phyloP scores from a whole-genome alignment of 768 basidiomycete species.

The Amanita pallidorosea region DNA sequence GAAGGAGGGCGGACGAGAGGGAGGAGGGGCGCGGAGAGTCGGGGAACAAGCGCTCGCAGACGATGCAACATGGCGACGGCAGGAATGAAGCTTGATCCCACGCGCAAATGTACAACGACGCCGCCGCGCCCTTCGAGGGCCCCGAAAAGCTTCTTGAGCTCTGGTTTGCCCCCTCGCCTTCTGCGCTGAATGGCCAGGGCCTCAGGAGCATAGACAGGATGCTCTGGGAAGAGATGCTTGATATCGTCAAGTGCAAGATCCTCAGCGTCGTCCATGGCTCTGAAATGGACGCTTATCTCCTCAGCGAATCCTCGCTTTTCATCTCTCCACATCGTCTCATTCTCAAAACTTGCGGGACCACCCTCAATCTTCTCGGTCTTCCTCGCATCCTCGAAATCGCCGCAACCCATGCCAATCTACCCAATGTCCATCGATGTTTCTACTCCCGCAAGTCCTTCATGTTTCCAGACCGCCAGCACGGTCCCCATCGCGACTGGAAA shows the following conservation, averaged over 20 bases:
- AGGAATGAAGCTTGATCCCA: background rate
- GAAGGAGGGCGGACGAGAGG: conserved; percentile 14
- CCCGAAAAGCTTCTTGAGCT: conserved; percentile 94
- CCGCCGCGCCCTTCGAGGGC: conserved; percentile 70
- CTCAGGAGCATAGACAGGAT: conserved; percentile 64
- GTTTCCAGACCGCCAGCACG: conserved; percentile 93
- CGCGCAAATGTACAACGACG: conserved; percentile 14
- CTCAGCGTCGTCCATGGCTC: conserved; percentile 80
- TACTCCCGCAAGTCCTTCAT: conserved; percentile 99
- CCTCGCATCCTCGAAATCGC: conserved; percentile 95
- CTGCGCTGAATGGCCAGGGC: conserved; percentile 52
- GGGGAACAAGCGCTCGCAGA: background rate
- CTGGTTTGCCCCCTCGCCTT: conserved; percentile 85
- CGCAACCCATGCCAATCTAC: conserved; percentile 49
- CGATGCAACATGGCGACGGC: background rate
- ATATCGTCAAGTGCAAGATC: conserved; percentile 93
- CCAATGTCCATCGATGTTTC: conserved; percentile 81
- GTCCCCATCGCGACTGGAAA: conserved; percentile 90
- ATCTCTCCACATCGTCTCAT: conserved; percentile 92
- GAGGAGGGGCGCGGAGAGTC: conserved; percentile 4
- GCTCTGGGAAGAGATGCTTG: conserved; percentile 96
- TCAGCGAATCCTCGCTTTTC: conserved; percentile 97
- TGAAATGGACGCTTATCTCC: conserved; percentile 91
- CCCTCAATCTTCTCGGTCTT: conserved; percentile 91
- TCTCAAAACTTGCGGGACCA: conserved; percentile 98